phyloP scores from a whole-genome alignment of 2,329 filamentous ascomycete species.

The Bipolaris zeicola region DNA sequence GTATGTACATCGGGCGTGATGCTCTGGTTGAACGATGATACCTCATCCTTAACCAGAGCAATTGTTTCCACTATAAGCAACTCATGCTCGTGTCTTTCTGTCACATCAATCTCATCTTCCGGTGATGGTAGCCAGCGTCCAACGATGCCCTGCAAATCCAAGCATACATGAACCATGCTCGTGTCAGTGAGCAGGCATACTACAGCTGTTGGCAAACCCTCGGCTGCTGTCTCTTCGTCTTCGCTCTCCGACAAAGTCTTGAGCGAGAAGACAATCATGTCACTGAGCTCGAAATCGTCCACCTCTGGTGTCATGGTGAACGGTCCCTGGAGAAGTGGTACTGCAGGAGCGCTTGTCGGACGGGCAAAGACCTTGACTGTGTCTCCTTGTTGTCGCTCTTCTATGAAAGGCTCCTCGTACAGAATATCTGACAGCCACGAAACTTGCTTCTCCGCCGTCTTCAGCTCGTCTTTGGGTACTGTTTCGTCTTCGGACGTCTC shows the following conservation, averaged over 20 bases:
- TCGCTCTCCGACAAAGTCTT: constrained; percentile 58
- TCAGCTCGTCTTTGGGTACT: constrained; percentile 51
- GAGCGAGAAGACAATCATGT: constrained; percentile 62
- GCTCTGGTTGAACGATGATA: constrained; percentile 54
- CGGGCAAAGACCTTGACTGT: constrained; percentile 61
- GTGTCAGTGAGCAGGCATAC: constrained; percentile 63
- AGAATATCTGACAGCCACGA: constrained; percentile 60
- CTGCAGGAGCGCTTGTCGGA: constrained; percentile 59
- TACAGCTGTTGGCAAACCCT: constrained; percentile 61
- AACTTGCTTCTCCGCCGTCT: constrained; percentile 60
- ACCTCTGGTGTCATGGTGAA: constrained; percentile 60
- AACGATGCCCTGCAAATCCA: constrained; percentile 66
- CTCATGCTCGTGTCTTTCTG: constrained; percentile 32
- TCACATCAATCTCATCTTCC: constrained; percentile 28
- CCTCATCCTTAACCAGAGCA: constrained; percentile 29
- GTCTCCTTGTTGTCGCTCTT: constrained; percentile 50
- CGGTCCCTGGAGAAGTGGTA: constrained; percentile 67
- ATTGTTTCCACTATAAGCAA: constrained; percentile 52
- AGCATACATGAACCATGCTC: constrained; percentile 62
- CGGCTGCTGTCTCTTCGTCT: constrained; percentile 51
- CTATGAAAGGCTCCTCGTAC: constrained; percentile 56
- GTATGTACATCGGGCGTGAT: constrained; percentile 63
- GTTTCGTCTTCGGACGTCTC: constrained; percentile 34
- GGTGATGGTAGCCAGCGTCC: constrained; percentile 65
- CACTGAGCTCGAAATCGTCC: constrained; percentile 63